Conservation (phyloP, 768 basidiomycete species). For the Collybia nuda region DNA sequence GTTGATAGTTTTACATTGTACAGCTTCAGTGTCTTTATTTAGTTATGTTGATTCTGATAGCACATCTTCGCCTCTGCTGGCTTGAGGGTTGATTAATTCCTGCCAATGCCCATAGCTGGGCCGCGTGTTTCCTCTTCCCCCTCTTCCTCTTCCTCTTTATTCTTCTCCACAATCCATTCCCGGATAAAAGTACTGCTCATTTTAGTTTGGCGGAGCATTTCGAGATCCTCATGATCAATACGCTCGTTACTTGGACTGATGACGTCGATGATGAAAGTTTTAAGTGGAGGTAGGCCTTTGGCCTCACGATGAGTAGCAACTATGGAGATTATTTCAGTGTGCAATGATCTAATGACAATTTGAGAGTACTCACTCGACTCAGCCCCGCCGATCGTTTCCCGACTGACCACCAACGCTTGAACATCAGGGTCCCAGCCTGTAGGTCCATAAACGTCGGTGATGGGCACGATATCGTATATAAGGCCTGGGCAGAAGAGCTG, state of each 20-base stretch:
- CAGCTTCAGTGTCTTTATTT: no score
- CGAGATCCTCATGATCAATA: slow-evolving; percentile 65
- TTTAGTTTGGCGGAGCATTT: slow-evolving; percentile 74
- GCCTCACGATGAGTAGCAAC: slow-evolving; percentile 64
- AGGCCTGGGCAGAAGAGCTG: slow-evolving; percentile 66
- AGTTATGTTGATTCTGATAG: no score
- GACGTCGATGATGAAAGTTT: slow-evolving; percentile 83
- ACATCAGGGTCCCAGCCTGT: slow-evolving; percentile 85
- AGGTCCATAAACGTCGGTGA: slow-evolving; percentile 89
- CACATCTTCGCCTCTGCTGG: no score
- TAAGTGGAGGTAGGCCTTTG: slow-evolving; percentile 56
- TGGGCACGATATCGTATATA: slow-evolving; percentile 65
- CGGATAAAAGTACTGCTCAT: slow-evolving; percentile 95
- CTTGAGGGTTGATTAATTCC: no score
- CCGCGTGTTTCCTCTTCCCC: slow-evolving; percentile 3
- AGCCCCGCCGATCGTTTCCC: slow-evolving; percentile 82
- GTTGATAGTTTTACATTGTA: no score
- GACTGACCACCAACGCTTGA: slow-evolving; percentile 90
- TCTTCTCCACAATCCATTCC: slow-evolving; percentile 68
- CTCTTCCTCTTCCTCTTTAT: slow-evolving; percentile 22
- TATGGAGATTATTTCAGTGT: slow-evolving; percentile 22
- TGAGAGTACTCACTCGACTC: slow-evolving; percentile 54
- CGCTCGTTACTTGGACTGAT: slow-evolving; percentile 67
- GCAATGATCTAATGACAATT: not conserved
- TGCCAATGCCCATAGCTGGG: no score